Evolutionary conservation across 225 moss, liverwort and hornwort genomes (phyloP).

Genomic region (Rhytidiadelphus loreus): DNA sequence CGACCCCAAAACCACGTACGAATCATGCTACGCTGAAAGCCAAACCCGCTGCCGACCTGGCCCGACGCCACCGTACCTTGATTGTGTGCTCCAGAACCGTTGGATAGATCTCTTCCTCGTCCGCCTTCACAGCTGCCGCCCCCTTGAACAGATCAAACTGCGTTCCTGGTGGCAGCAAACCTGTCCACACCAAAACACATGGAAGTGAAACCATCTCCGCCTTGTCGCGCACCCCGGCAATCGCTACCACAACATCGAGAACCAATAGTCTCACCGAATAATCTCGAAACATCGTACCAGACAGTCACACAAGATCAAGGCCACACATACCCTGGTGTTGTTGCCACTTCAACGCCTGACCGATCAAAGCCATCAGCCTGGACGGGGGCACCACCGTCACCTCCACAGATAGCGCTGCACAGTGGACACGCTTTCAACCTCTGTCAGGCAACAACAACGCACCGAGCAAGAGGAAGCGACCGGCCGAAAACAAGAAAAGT

Average conservation of each 20-base stretch:
- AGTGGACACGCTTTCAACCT: neutral
- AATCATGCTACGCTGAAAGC: neutral
- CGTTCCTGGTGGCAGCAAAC: slow-evolving; percentile 88
- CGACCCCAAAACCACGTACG: neutral
- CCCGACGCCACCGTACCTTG: slow-evolving; percentile 38
- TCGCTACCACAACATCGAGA: neutral
- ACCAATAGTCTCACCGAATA: neutral
- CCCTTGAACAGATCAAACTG: slow-evolving; percentile 99
- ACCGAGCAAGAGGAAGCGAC: neutral
- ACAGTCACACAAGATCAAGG: neutral
- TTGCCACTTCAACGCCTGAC: slow-evolving; percentile 98
- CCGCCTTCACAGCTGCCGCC: slow-evolving; percentile 95
- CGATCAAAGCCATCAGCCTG: slow-evolving; percentile 95
- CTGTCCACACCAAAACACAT: slow-evolving; percentile 16
- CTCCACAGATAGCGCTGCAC: slow-evolving; percentile 81
- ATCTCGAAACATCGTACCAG: neutral
- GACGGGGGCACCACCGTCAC: slow-evolving; percentile 98
- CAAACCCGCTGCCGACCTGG: neutral
- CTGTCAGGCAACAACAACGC: neutral
- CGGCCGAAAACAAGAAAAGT: neutral
- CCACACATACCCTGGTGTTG: slow-evolving; percentile 76
- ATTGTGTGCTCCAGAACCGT: slow-evolving; percentile 82
- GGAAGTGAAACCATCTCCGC: neutral
- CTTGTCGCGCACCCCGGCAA: neutral
- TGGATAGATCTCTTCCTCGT: slow-evolving; percentile 90